phyloP scores from a whole-genome alignment of 139 green algal species.

The Mychonastes homosphaera region DNA sequence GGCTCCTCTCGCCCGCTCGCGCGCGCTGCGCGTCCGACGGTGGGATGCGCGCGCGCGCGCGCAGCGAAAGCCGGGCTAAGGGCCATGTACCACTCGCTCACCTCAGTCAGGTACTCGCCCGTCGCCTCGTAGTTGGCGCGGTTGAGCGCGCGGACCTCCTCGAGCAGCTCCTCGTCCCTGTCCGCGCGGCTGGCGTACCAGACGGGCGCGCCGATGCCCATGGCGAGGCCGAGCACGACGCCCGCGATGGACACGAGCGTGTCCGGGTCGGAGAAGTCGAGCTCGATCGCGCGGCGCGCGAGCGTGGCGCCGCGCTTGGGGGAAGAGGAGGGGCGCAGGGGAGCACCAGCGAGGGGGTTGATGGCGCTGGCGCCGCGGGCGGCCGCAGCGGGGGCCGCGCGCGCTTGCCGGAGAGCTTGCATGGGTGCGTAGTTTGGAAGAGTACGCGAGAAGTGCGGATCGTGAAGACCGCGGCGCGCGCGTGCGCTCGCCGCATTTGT shows the following conservation, averaged over 20 bases:
- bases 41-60: neutral
- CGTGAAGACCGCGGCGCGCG: too few species aligned
- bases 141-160: conserved; percentile 73
- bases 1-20: neutral
- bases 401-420: too few species aligned
- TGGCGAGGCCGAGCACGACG: conserved; percentile 18
- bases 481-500: too few species aligned
- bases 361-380: too few species aligned
- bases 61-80: neutral
- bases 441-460: too few species aligned
- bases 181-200: conserved; percentile 71
- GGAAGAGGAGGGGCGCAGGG: too few species aligned
- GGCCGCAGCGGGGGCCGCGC: too few species aligned
- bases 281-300: conserved; percentile 51
- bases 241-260: conserved; percentile 42
- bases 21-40: neutral
- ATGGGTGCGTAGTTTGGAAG: too few species aligned
- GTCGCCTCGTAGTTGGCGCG: conserved; percentile 61
- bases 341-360: too few species aligned
- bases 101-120: conserved; percentile 64
- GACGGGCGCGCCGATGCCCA: conserved; percentile 54
- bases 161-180: conserved; percentile 62
- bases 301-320: too few species aligned
- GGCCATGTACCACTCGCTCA: conserved; percentile 13
- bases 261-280: conserved; percentile 65